These are phyloP conservation scores for Corinectria fuckeliana DNA, from an alignment of 2,329 filamentous ascomycete species.

Conservation along the genomic window DNA sequence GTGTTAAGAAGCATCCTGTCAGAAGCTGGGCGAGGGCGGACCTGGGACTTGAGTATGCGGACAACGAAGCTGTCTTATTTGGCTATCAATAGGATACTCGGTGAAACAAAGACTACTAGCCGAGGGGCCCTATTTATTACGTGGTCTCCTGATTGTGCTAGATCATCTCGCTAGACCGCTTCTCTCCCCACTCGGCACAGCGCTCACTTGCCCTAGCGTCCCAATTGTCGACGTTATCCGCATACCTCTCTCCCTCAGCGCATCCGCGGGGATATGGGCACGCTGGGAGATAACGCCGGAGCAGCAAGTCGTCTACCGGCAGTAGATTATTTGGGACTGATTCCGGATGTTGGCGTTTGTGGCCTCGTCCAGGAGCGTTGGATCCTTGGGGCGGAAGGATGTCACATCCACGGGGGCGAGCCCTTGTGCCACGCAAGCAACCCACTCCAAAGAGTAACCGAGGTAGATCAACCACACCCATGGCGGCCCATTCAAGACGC, in stretches of 20 bases:
- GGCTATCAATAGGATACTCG: neutral
- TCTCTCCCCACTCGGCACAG: constrained; percentile 37
- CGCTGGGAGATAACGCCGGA: constrained; percentile 35
- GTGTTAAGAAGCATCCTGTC: constrained; percentile 12
- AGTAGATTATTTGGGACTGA: constrained; percentile 37
- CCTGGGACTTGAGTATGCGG: neutral
- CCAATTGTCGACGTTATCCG: constrained; percentile 28
- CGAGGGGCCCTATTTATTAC: constrained; percentile 35
- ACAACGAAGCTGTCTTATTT: constrained; percentile 5
- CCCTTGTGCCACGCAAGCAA: constrained; percentile 58
- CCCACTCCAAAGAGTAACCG: too few species aligned
- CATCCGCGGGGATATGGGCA: constrained; percentile 26
- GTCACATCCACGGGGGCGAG: constrained; percentile 57
- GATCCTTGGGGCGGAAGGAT: constrained; percentile 50
- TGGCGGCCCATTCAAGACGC: neutral
- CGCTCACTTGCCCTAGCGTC: constrained; percentile 32
- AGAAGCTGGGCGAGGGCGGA: constrained; percentile 15
- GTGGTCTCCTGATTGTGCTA: constrained; percentile 39
- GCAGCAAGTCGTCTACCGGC: constrained; percentile 40
- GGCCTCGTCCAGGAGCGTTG: constrained; percentile 48
- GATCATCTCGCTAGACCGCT: constrained; percentile 40
- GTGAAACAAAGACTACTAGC: neutral
- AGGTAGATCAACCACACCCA: neutral
- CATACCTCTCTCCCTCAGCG: constrained; percentile 32
- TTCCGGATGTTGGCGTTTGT: constrained; percentile 41